Conservation (phyloP, 176 grass and related monocot species). For the Microstegium vimineum region DNA sequence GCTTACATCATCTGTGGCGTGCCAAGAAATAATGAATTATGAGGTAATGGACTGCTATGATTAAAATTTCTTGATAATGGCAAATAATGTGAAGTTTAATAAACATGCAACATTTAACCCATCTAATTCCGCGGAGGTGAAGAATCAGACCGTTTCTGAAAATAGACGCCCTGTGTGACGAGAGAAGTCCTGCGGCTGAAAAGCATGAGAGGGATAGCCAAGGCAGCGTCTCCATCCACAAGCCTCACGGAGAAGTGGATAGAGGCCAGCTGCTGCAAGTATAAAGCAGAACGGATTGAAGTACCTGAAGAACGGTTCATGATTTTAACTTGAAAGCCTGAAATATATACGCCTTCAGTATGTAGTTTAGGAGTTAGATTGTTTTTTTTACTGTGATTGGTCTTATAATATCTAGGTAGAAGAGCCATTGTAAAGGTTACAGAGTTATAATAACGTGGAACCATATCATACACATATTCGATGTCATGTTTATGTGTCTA, state of each 20-base stretch:
- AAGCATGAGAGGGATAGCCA: constrained; percentile 89
- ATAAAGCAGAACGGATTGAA: constrained; percentile 65
- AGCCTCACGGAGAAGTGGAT: constrained; percentile 98
- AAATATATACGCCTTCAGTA: not conserved
- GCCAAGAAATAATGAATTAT: constrained; percentile 72
- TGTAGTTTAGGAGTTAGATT: not conserved
- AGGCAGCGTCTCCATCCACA: no score
- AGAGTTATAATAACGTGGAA: not conserved
- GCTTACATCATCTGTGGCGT: constrained; percentile 55
- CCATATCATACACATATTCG: not conserved
- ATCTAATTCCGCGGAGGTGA: constrained; percentile 42
- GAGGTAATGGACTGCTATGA: constrained; percentile 43
- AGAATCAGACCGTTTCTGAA: constrained; percentile 57
- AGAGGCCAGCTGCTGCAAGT: constrained; percentile 79
- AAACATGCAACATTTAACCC: not conserved
- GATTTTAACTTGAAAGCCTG: not conserved
- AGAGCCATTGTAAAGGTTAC: not conserved
- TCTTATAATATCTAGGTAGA: not conserved
- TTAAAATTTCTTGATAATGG: not conserved
- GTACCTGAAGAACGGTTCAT: constrained; percentile 64
- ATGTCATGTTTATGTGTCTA: not conserved
- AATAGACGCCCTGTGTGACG: constrained; percentile 65
- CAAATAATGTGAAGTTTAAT: not conserved
- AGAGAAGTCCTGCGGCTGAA: constrained; percentile 89
- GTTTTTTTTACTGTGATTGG: not conserved